These are phyloP conservation scores for Mortierella sp. DNA, from an alignment of 371 early-diverging fungal species.

Conservation along the genomic window DNA sequence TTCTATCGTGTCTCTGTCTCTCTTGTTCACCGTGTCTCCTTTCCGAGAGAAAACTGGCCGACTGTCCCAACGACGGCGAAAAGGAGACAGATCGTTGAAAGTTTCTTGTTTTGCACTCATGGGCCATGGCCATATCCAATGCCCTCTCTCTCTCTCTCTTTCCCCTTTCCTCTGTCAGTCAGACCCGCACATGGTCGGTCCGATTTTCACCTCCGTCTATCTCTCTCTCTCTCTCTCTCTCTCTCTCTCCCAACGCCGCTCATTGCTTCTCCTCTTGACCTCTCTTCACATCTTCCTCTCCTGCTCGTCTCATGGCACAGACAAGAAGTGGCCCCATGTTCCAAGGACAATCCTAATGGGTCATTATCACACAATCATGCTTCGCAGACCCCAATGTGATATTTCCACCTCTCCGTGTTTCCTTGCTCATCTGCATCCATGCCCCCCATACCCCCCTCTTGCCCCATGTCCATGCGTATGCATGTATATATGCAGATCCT, in stretches of 20 bases:
- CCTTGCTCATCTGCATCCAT: background rate
- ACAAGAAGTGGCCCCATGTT: too few species aligned
- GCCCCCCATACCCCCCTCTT: background rate
- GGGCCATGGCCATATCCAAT: background rate
- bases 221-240: background rate
- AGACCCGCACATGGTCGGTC: background rate
- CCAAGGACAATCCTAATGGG: background rate
- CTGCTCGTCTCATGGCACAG: background rate
- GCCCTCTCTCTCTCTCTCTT: constrained; percentile 4
- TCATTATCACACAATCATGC: background rate
- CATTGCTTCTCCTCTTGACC: background rate
- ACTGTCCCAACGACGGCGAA: background rate
- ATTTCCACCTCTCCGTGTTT: constrained; percentile 1
- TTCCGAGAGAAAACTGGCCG: background rate
- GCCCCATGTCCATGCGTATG: background rate
- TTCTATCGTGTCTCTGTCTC: too few species aligned
- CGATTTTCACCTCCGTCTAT: background rate
- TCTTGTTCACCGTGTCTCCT: background rate
- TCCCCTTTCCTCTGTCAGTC: constrained; percentile 8
- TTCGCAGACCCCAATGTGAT: too few species aligned
- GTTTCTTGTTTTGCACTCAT: constrained; percentile 3
- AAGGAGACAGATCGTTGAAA: constrained; percentile 14
- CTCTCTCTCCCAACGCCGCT: background rate
- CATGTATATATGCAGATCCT: too few species aligned
- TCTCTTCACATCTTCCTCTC: background rate